phyloP scores from a whole-genome alignment of 169 alveolate genomes.

The Babesia ovata region DNA sequence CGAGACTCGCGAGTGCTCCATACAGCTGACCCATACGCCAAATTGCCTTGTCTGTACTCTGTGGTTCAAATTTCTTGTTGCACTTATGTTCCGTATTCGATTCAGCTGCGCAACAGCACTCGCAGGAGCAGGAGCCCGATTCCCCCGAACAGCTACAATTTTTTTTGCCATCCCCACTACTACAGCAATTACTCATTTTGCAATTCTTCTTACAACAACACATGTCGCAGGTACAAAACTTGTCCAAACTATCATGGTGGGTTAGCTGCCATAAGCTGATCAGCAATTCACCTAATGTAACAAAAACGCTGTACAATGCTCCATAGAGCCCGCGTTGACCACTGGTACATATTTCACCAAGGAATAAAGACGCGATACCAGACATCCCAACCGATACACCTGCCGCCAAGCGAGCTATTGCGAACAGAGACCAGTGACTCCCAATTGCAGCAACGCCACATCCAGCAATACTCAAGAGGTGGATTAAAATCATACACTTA shows the following conservation, averaged over 20 bases:
- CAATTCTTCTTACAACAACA: too few relatives aligned
- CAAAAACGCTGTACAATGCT: constrained; percentile 74
- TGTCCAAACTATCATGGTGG: constrained; percentile 40
- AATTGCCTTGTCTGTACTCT: constrained; percentile 35
- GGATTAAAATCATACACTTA: constrained; percentile 54
- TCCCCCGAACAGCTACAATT: too few relatives aligned
- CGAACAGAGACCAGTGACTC: constrained; percentile 58
- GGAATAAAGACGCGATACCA: constrained; percentile 80
- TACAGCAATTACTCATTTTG: too few relatives aligned
- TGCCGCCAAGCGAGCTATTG: constrained; percentile 75
- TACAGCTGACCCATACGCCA: constrained; percentile 72
- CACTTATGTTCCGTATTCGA: not conserved
- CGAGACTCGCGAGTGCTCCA: constrained; percentile 49
- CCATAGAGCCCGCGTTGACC: constrained; percentile 80
- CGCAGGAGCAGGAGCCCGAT: too few relatives aligned
- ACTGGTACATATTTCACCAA: constrained; percentile 82
- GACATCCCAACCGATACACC: constrained; percentile 86
- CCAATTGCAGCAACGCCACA: constrained; percentile 62
- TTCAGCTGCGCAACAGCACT: too few relatives aligned
- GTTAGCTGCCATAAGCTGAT: constrained; percentile 74
- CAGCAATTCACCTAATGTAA: constrained; percentile 79
- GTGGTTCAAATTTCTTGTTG: not conserved
- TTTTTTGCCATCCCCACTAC: too few relatives aligned
- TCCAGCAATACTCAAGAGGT: constrained; percentile 58
- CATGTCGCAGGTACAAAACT: not conserved